Evolutionary conservation across 139 green algal species (phyloP).

Genomic region (Spirogloea muscicola): DNA sequence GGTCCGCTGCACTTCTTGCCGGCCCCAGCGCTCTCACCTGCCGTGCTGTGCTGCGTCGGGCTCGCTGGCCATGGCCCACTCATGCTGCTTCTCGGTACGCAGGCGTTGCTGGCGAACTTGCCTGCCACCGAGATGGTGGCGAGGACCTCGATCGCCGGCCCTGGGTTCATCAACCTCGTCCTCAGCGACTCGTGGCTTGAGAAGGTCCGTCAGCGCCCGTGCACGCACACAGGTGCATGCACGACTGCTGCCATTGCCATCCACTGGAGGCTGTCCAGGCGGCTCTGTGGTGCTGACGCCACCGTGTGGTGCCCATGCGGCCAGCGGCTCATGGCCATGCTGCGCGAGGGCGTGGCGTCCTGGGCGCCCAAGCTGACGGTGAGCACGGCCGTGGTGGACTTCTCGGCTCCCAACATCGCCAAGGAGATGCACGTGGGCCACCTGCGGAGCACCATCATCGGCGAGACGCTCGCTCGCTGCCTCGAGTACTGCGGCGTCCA

Average conservation of each 20-base stretch:
- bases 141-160: slow-evolving; percentile 70
- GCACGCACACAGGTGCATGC: no score
- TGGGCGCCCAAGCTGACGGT: slow-evolving; percentile 23
- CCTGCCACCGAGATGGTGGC: slow-evolving; percentile 59
- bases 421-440: slow-evolving; percentile 98
- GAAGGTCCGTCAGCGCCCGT: slow-evolving; percentile 26
- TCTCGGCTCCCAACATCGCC: slow-evolving; percentile 95
- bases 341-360: slow-evolving; percentile 6
- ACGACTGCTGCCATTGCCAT: no score
- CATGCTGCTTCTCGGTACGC: no score
- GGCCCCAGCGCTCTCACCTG: no score
- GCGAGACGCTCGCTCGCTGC: slow-evolving; percentile 70
- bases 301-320: not conserved
- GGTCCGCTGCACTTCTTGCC: slow-evolving; percentile 9
- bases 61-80: no score
- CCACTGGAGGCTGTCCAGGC: not conserved
- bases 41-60: no score
- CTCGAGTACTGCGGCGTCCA: slow-evolving; percentile 84
- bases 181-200: slow-evolving; percentile 40
- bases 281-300: not conserved
- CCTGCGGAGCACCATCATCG: slow-evolving; percentile 95
- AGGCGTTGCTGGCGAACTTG: slow-evolving; percentile 72
- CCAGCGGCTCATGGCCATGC: slow-evolving; percentile 15
- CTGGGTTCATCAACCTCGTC: slow-evolving; percentile 94
- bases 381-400: slow-evolving; percentile 79